Percentiles rank a stretch among this genome's conserved stretches.
Conservation (phyloP, 495 filamentous ascomycete genomes). For the Penicillium arizonense region DNA sequence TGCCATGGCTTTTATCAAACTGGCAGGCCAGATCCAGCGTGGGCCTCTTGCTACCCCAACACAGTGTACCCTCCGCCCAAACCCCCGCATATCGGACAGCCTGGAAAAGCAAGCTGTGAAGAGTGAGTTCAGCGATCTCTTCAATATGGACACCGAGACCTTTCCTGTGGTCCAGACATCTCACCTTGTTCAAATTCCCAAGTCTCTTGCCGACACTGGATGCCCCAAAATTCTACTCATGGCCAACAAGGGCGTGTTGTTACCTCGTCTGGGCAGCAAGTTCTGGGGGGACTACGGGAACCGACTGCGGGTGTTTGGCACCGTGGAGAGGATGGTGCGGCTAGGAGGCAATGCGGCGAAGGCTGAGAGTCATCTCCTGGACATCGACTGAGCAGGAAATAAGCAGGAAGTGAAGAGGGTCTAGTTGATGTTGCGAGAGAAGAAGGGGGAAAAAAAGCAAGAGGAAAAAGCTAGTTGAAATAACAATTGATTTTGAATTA, state of each 20-base stretch:
- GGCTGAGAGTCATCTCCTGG: background rate
- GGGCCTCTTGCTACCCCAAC: background rate
- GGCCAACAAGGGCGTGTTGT: conserved; percentile 26
- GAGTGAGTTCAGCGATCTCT: conserved; percentile 4
- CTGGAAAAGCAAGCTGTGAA: background rate
- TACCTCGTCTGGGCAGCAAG: conserved; percentile 46
- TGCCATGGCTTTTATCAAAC: conserved; percentile 61
- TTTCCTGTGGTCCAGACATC: background rate
- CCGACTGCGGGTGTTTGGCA: conserved; percentile 64
- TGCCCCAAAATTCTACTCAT: conserved; percentile 1
- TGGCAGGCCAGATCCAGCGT: conserved; percentile 51
- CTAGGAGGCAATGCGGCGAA: conserved; percentile 17
- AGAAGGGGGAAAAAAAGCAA: background rate
- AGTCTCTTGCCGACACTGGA: conserved; percentile 1
- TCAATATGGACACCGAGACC: background rate
- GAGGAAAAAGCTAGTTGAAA: background rate
- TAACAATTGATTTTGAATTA: background rate
- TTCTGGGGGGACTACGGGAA: conserved; percentile 68
- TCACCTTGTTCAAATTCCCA: background rate
- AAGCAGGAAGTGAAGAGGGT: background rate
- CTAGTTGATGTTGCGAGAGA: background rate
- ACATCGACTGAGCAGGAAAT: background rate
- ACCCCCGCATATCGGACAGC: background rate
- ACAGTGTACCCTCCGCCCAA: background rate
- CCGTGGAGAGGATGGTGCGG: conserved; percentile 52